Evolutionary conservation across 257 asterid genomes (phyloP).

Genomic region (Cordia subcordata): DNA sequence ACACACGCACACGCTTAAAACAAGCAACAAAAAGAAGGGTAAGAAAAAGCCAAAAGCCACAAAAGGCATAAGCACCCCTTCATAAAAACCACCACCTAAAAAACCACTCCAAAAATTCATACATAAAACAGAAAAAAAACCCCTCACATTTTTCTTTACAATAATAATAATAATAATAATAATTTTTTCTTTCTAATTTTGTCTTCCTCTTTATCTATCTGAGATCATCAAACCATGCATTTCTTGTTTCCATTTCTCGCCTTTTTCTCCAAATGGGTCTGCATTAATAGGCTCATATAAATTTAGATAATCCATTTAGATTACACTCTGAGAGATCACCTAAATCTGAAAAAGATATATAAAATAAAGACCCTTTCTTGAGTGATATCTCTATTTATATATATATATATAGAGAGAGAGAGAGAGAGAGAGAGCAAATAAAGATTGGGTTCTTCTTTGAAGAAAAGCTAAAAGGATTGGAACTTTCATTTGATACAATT

Average conservation of each 20-base stretch:
- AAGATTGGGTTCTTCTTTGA: constrained; percentile 33
- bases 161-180: too few relatives aligned
- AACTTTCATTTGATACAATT: constrained; percentile 4
- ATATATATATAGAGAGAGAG: too few relatives aligned
- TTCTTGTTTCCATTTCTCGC: constrained; percentile 31
- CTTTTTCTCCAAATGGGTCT: constrained; percentile 42
- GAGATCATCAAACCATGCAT: constrained; percentile 9
- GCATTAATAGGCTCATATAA: constrained; percentile 24
- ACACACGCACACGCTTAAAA: not conserved
- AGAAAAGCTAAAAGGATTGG: constrained; percentile 8
- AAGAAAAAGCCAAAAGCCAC: constrained; percentile 33
- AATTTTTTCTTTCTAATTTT: constrained; percentile 7
- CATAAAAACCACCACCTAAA: constrained; percentile 40
- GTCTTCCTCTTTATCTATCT: not conserved
- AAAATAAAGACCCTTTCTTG: constrained; percentile 25
- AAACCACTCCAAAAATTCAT: constrained; percentile 37
- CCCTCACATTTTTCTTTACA: constrained; percentile 10
- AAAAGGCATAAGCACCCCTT: constrained; percentile 38
- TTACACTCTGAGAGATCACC: constrained; percentile 32
- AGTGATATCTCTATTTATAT: constrained; percentile 28
- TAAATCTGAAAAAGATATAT: constrained; percentile 29
- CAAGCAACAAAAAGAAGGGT: constrained; percentile 26
- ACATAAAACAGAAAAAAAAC: constrained; percentile 3
- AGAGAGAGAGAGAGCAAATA: constrained; percentile 26
- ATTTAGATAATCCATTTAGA: constrained; percentile 32